phyloP scores from a whole-genome alignment of 2,329 filamentous ascomycete species.

The Diaporthe sp. region DNA sequence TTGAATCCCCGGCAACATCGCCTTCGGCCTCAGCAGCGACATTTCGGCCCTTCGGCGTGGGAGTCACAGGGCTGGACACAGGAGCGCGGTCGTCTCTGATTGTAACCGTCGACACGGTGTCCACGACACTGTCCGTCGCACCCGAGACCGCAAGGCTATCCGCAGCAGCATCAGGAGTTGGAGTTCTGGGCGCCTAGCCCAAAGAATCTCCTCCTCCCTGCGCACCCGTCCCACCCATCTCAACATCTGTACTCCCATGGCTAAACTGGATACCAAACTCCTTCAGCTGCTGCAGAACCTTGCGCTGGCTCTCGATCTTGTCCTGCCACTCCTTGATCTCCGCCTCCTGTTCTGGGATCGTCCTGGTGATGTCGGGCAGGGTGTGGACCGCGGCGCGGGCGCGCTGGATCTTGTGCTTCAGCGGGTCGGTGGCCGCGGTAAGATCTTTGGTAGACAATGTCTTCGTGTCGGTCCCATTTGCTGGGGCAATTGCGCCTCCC shows the following conservation, averaged over 20 bases:
- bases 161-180: conserved; percentile 22
- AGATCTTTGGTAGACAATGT: conserved; percentile 78
- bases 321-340: conserved; percentile 78
- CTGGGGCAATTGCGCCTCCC: conserved; percentile 40
- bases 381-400: conserved; percentile 76
- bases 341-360: conserved; percentile 75
- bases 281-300: conserved; percentile 67
- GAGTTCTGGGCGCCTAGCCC: conserved; percentile 33
- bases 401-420: conserved; percentile 87
- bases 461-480: conserved; percentile 48
- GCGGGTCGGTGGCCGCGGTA: conserved; percentile 79
- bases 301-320: conserved; percentile 73
- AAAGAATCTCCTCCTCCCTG: conserved; percentile 53
- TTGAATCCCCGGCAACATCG: neutral
- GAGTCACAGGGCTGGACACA: neutral
- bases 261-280: conserved; percentile 61
- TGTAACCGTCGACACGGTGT: neutral
- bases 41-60: neutral
- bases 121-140: neutral
- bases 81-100: too few species aligned
- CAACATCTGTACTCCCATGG: conserved; percentile 42
- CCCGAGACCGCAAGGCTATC: conserved; percentile 11
- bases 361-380: conserved; percentile 79
- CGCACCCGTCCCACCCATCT: conserved; percentile 43
- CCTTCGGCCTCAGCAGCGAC: neutral